A percentile compares a stretch with the other conserved stretches of the same genome.
Evolutionary conservation across 1,284 basidiomycete genomes (phyloP).

Genomic region (Puccinia polysora): DNA sequence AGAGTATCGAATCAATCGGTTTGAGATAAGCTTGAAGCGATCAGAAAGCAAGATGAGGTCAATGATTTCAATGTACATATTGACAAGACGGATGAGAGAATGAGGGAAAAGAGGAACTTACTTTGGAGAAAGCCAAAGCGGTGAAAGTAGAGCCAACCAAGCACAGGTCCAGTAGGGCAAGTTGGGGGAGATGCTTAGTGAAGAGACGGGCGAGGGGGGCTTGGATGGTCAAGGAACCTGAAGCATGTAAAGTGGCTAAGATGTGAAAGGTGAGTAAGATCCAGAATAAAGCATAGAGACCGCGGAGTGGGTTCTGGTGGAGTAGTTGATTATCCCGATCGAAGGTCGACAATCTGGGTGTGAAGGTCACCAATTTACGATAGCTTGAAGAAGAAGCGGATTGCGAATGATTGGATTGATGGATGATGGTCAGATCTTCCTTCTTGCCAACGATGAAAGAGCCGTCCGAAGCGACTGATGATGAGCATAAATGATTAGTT

Average conservation of each 20-base stretch:
- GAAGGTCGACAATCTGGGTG: slow-evolving; percentile 74
- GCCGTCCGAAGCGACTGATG: too few relatives aligned
- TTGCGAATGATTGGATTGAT: neutral
- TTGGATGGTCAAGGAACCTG: slow-evolving; percentile 71
- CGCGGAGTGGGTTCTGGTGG: slow-evolving; percentile 77
- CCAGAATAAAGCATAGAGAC: slow-evolving; percentile 90
- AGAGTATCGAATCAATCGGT: slow-evolving; percentile 73
- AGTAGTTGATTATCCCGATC: slow-evolving; percentile 72
- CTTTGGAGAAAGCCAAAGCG: slow-evolving; percentile 74
- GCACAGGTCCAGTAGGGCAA: slow-evolving; percentile 76
- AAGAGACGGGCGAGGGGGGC: slow-evolving; percentile 77
- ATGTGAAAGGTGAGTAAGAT: slow-evolving; percentile 53
- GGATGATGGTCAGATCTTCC: neutral
- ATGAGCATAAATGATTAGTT: too few relatives aligned
- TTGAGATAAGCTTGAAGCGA: slow-evolving; percentile 56
- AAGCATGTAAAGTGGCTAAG: slow-evolving; percentile 61
- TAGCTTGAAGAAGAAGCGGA: too few relatives aligned
- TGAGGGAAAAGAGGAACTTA: slow-evolving; percentile 48
- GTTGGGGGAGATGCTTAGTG: slow-evolving; percentile 73
- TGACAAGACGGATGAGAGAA: slow-evolving; percentile 46
- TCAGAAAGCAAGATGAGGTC: neutral
- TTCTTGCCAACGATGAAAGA: too few relatives aligned
- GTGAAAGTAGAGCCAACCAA: slow-evolving; percentile 72
- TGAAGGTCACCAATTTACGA: slow-evolving; percentile 57
- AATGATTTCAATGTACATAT: slow-evolving; percentile 8